These are phyloP conservation scores for Letharia lupina DNA, from an alignment of 495 filamentous ascomycete genomes.

Conservation along the genomic window DNA sequence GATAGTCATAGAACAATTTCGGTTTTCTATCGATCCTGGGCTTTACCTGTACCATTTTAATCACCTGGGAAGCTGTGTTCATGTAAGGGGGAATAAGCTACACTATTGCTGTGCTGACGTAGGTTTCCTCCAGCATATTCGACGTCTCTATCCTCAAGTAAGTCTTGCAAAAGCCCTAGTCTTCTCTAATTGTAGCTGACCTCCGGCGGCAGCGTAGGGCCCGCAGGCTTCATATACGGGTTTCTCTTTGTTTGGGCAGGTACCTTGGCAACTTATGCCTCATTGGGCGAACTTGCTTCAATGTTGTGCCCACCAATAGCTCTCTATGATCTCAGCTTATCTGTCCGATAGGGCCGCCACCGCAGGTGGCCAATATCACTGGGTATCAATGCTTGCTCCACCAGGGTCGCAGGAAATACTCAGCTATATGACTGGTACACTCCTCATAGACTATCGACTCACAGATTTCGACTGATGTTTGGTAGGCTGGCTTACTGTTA, in stretches of 20 bases:
- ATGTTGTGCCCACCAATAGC: slow-evolving; percentile 24
- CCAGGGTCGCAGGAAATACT: slow-evolving; percentile 31
- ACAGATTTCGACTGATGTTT: slow-evolving; percentile 3
- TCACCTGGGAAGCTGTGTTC: slow-evolving; percentile 13
- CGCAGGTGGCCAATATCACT: slow-evolving; percentile 41
- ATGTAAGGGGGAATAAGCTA: not conserved
- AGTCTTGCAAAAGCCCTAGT: not conserved
- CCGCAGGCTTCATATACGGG: slow-evolving; percentile 45
- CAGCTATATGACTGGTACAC: slow-evolving; percentile 38
- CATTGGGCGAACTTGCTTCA: slow-evolving; percentile 36
- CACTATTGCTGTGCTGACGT: not conserved
- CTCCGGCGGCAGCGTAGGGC: slow-evolving; percentile 36
- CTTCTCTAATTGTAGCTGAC: slow-evolving; percentile 21
- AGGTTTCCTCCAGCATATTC: not conserved
- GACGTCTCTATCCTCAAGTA: slow-evolving; percentile 4
- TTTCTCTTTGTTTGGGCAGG: slow-evolving; percentile 44
- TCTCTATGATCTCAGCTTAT: not conserved
- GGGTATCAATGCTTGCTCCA: slow-evolving; percentile 39
- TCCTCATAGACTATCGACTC: not conserved
- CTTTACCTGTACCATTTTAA: slow-evolving; percentile 15
- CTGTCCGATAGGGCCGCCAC: slow-evolving; percentile 25
- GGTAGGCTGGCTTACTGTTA: slow-evolving; percentile 38
- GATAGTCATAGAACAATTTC: slow-evolving; percentile 12
- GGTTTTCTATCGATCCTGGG: slow-evolving; percentile 15
- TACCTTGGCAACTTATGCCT: slow-evolving; percentile 27